Evolutionary conservation across 2,329 filamentous ascomycete genomes (phyloP).

Genomic region (Orbilia javanica): DNA sequence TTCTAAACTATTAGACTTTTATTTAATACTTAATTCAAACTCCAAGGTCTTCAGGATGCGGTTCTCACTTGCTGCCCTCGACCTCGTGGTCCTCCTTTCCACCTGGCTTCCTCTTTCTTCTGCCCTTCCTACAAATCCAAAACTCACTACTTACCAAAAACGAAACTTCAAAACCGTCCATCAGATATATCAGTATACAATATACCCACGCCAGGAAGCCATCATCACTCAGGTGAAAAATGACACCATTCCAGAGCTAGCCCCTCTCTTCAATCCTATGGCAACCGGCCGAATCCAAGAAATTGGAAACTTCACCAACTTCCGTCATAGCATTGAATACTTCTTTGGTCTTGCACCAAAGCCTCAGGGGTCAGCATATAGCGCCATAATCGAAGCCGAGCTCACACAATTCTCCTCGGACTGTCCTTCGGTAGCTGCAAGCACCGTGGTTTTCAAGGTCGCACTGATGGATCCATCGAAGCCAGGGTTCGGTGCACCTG

Average conservation of each 20-base stretch:
- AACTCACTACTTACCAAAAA: constrained; percentile 1
- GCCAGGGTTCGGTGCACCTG: constrained; percentile 26
- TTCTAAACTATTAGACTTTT: not conserved
- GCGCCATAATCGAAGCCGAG: constrained; percentile 10
- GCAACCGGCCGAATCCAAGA: constrained; percentile 66
- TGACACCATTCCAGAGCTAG: constrained; percentile 63
- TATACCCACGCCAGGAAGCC: constrained; percentile 65
- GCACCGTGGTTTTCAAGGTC: constrained; percentile 40
- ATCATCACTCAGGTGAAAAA: constrained; percentile 64
- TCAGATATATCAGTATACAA: constrained; percentile 66
- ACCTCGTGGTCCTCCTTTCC: constrained; percentile 4
- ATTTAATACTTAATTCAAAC: not conserved
- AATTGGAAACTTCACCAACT: constrained; percentile 66
- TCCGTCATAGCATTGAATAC: constrained; percentile 67
- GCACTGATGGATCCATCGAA: constrained; percentile 37
- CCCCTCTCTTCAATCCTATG: constrained; percentile 65
- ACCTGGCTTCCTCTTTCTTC: not conserved
- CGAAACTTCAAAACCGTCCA: constrained; percentile 62
- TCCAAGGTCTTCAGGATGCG: not conserved
- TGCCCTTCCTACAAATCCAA: not conserved
- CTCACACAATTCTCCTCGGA: constrained; percentile 41
- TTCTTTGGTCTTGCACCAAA: constrained; percentile 48
- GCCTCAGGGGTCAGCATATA: constrained; percentile 10
- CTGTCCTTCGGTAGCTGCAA: constrained; percentile 38
- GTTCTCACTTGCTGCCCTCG: not conserved